These are phyloP conservation scores for Pyricularia sp. DNA, from an alignment of 2,329 filamentous ascomycete genomes.

Conservation along the genomic window DNA sequence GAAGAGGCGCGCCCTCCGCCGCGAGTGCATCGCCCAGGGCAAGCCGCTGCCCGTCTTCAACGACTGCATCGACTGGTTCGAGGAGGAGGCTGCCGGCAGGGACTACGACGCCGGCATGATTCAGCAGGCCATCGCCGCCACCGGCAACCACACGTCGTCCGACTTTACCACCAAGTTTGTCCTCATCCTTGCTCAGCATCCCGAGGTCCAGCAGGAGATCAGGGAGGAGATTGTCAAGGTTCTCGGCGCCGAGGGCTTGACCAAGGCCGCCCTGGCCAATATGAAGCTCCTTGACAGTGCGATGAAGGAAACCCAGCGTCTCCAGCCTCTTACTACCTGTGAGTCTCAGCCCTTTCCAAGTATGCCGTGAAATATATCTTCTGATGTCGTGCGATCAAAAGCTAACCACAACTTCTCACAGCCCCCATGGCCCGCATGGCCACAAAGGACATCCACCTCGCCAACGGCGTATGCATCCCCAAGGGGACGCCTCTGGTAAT, in stretches of 20 bases:
- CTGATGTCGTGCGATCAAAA: neutral
- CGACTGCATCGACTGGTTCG: slow-evolving; percentile 4
- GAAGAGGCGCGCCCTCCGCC: slow-evolving; percentile 12
- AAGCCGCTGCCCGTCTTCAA: neutral
- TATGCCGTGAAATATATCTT: too few species aligned
- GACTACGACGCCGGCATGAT: slow-evolving; percentile 1
- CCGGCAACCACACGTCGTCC: slow-evolving; percentile 4
- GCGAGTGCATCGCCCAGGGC: slow-evolving; percentile 1
- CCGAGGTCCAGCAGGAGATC: slow-evolving; percentile 39
- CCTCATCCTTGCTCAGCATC: slow-evolving; percentile 19
- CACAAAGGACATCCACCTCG: slow-evolving; percentile 9
- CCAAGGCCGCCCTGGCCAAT: slow-evolving; percentile 16
- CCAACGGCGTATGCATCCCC: slow-evolving; percentile 14
- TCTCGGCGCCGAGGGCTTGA: slow-evolving; percentile 22
- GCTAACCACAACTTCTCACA: neutral
- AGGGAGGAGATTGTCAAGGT: slow-evolving; percentile 38
- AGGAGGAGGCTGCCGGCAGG: slow-evolving; percentile 3
- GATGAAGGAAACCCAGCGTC: slow-evolving; percentile 21
- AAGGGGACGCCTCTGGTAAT: slow-evolving; percentile 14
- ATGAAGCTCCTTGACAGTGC: slow-evolving; percentile 25
- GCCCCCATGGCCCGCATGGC: slow-evolving; percentile 12
- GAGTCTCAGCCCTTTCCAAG: neutral
- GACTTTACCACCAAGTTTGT: neutral
- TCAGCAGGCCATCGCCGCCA: neutral
- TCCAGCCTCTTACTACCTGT: slow-evolving; percentile 16